Evolutionary conservation across 305 asterid genomes (phyloP), one percentile per base, ranked within the genome.

Genomic region (Nicotiana rustica): DNA sequence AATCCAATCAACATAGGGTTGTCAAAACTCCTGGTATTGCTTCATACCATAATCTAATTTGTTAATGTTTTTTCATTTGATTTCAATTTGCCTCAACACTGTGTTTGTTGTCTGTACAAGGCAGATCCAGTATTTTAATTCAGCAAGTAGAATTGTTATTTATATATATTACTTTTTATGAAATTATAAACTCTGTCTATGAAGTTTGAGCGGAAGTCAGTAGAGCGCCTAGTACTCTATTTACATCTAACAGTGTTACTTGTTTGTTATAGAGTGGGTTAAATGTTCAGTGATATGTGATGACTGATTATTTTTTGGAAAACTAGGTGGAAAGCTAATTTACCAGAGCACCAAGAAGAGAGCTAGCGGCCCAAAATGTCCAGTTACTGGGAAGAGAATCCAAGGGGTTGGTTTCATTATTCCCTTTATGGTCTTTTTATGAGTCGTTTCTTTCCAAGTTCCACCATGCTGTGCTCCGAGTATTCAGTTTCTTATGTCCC

Each of bases 351-450:
- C 95, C 59, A 93, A 93, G 89, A 93, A 95, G 93, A 90, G 97
- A 77, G 95, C 97, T 5, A 93, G 97, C 59, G 97, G 97, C 38
- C 98, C 97, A 41, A 95, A 92, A 87, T 95, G 98, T 76, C 96
- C 98, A 15, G 97, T 95, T 77, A 93, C 96, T 70, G 97, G 97
- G 31, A 93, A 91, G 89, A 92, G 97, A 84, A 95, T 95, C 85
- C 97, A 95, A 90, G 97, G 98, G 97, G 96, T 95, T 92, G 69
- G 64, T 61, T 66, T 85, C 14, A 60, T 61, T 78, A 56, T 47
- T 47, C 6, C 38, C 10, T 21, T 71, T 21, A 25, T 49, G 12
- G 0, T 52, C 4, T 14, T 75, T 33, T 15, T 4, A 8, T 73
- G 79, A 49, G 52, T 75, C 60, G 8, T 18, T 41, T 69, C 29